Evolutionary conservation across 768 basidiomycete species (phyloP).

Genomic region (Tricholoma sp.): DNA sequence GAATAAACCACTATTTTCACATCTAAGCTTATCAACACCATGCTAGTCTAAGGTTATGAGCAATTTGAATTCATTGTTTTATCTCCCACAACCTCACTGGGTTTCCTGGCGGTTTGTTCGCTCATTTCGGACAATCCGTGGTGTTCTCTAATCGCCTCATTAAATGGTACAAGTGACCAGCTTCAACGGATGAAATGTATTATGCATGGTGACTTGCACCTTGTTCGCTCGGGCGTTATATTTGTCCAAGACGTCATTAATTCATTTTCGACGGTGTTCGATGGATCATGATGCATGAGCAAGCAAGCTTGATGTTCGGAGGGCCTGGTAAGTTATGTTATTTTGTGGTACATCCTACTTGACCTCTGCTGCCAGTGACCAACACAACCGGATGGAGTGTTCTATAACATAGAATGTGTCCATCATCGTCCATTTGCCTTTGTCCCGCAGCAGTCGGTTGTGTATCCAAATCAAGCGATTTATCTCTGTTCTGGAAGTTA

Average conservation of each 20-base stretch:
- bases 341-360: not conserved
- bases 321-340: not conserved
- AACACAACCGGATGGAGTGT: not conserved
- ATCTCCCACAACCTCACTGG: too few species aligned
- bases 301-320: not conserved
- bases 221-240: not conserved
- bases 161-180: too few species aligned
- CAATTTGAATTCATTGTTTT: too few species aligned
- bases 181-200: too few species aligned
- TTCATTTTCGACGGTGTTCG: not conserved
- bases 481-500: slow-evolving; percentile 14
- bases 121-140: too few species aligned
- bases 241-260: not conserved
- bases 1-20: too few species aligned
- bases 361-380: not conserved
- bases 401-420: not conserved
- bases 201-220: too few species aligned
- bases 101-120: too few species aligned
- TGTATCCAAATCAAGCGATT: not conserved
- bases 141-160: too few species aligned
- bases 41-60: too few species aligned
- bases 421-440: not conserved
- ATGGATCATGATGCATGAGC: too few species aligned
- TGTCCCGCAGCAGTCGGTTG: not conserved
- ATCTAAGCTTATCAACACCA: too few species aligned